phyloP scores from a whole-genome alignment of 2,329 filamentous ascomycete genomes.

The Neofusicoccum parvum region DNA sequence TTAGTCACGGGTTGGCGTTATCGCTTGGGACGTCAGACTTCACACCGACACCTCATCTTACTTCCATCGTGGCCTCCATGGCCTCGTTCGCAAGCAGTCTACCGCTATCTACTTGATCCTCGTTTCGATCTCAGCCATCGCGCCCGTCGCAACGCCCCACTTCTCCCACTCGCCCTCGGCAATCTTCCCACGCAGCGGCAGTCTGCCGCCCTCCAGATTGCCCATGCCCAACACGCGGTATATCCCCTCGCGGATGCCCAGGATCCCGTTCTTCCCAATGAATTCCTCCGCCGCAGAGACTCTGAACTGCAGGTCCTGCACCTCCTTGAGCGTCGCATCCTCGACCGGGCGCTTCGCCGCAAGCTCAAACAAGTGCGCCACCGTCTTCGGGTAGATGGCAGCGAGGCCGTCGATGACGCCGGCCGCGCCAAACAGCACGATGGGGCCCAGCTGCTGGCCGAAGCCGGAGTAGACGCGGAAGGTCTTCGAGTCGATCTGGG shows the following conservation, averaged over 20 bases:
- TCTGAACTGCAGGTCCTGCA: slow-evolving; percentile 58
- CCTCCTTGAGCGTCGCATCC: slow-evolving; percentile 43
- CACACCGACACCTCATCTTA: background rate
- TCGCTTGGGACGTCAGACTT: background rate
- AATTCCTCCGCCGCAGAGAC: slow-evolving; percentile 61
- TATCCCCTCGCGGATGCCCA: slow-evolving; percentile 63
- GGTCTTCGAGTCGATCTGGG: slow-evolving; percentile 61
- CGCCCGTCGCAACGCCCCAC: slow-evolving; percentile 4
- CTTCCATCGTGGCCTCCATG: background rate
- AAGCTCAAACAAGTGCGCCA: slow-evolving; percentile 59
- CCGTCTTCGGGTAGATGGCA: slow-evolving; percentile 61
- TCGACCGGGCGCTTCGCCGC: slow-evolving; percentile 27
- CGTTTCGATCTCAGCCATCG: slow-evolving; percentile 13
- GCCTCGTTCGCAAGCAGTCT: background rate
- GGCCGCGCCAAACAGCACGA: slow-evolving; percentile 59
- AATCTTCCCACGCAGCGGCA: slow-evolving; percentile 62
- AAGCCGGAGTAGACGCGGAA: slow-evolving; percentile 63
- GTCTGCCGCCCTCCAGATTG: slow-evolving; percentile 56
- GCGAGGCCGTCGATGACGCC: slow-evolving; percentile 65
- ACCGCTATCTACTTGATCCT: background rate
- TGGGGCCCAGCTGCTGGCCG: slow-evolving; percentile 62
- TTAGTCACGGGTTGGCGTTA: background rate
- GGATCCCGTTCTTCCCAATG: slow-evolving; percentile 57
- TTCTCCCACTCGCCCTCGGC: slow-evolving; percentile 33
- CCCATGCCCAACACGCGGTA: slow-evolving; percentile 57